Conservation (phyloP, 108 stramenopile species). For the Pseudonitzschia multiseries region DNA sequence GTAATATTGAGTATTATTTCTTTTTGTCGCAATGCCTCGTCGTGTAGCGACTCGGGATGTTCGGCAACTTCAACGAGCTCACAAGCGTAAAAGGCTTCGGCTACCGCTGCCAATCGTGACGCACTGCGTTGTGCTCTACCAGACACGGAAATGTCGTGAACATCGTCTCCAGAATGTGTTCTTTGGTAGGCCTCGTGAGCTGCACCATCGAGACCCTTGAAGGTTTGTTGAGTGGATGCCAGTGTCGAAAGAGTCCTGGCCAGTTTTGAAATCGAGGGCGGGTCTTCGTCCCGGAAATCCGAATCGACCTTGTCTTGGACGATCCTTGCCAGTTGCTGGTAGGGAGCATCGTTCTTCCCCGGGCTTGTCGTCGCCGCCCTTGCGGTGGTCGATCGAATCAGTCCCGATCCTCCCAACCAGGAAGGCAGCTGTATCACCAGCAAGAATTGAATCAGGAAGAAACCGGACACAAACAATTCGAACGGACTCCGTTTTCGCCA, state of each 20-base stretch:
- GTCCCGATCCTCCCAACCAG: background rate
- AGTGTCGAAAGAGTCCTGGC: slow-evolving; percentile 50
- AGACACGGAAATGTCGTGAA: slow-evolving; percentile 50
- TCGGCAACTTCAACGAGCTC: slow-evolving; percentile 73
- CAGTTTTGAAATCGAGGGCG: slow-evolving; percentile 16
- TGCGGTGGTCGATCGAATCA: background rate
- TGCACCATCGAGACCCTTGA: slow-evolving; percentile 70
- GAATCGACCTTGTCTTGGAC: slow-evolving; percentile 14
- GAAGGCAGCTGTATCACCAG: background rate
- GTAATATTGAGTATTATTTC: slow-evolving; percentile 47
- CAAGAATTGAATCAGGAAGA: background rate
- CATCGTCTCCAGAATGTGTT: slow-evolving; percentile 43
- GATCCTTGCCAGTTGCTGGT: slow-evolving; percentile 20
- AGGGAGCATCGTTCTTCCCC: slow-evolving; percentile 6
- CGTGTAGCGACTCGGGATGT: slow-evolving; percentile 13
- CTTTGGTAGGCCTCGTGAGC: slow-evolving; percentile 85
- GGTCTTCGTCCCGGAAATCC: background rate
- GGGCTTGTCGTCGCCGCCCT: background rate
- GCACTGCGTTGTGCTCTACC: slow-evolving; percentile 78
- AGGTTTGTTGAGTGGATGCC: slow-evolving; percentile 57
- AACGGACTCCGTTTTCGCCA: background rate
- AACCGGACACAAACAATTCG: background rate
- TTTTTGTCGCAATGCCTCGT: slow-evolving; percentile 46
- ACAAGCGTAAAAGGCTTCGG: slow-evolving; percentile 68
- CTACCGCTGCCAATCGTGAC: slow-evolving; percentile 59